These are phyloP conservation scores for Ophiocordyceps camponoti-rufipedis DNA, from an alignment of 2,329 filamentous ascomycete genomes.

Conservation along the genomic window DNA sequence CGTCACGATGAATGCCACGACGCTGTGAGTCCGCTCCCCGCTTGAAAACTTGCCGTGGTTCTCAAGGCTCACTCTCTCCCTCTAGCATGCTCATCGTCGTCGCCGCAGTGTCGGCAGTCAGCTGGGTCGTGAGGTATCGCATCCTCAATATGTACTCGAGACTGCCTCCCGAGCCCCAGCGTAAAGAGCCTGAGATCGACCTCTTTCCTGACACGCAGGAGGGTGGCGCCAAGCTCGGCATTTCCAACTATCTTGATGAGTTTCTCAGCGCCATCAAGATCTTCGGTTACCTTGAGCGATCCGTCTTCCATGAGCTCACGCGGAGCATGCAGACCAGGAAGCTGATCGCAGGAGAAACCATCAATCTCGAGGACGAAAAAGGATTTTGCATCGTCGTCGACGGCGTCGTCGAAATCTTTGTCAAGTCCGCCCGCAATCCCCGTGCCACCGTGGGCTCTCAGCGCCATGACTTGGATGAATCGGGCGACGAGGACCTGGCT, in stretches of 20 bases:
- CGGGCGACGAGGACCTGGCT: slow-evolving; percentile 49
- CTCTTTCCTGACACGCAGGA: slow-evolving; percentile 88
- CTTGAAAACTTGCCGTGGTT: background rate
- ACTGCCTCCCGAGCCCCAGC: slow-evolving; percentile 80
- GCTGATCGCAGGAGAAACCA: slow-evolving; percentile 85
- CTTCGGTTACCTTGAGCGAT: slow-evolving; percentile 89
- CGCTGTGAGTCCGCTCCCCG: slow-evolving; percentile 41
- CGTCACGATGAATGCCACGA: slow-evolving; percentile 97
- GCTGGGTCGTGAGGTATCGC: slow-evolving; percentile 88
- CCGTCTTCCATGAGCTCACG: slow-evolving; percentile 94
- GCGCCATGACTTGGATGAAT: slow-evolving; percentile 17
- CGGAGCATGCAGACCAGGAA: slow-evolving; percentile 97
- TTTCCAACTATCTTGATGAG: slow-evolving; percentile 94
- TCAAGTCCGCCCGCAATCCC: slow-evolving; percentile 59
- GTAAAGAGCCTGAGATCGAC: slow-evolving; percentile 90
- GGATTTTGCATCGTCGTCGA: slow-evolving; percentile 96
- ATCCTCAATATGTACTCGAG: slow-evolving; percentile 95
- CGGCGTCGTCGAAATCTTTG: slow-evolving; percentile 91
- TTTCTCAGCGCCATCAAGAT: slow-evolving; percentile 98
- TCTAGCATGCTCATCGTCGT: slow-evolving; percentile 56
- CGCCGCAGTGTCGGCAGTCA: slow-evolving; percentile 63
- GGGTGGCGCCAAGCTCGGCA: slow-evolving; percentile 70
- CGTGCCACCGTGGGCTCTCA: slow-evolving; percentile 12
- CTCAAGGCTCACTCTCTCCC: slow-evolving; percentile 5
- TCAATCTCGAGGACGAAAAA: slow-evolving; percentile 92